Evolutionary conservation across 441 rosid species (phyloP).

Genomic region (Capsella rubella): DNA sequence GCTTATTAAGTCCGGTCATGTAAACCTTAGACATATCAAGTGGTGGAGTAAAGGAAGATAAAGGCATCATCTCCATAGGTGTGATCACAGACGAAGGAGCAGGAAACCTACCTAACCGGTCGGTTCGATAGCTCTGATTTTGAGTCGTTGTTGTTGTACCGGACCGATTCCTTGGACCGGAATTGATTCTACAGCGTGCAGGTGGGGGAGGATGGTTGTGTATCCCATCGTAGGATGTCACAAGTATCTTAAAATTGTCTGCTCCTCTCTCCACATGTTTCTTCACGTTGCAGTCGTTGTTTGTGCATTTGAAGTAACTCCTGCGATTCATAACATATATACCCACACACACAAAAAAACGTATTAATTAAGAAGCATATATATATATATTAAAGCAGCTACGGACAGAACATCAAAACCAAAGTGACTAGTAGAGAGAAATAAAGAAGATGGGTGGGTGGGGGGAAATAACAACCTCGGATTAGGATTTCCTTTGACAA

Average conservation of each 20-base stretch:
- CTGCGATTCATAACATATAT: constrained; percentile 18
- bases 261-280: constrained; percentile 47
- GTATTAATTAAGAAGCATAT: background rate
- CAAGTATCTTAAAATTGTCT: constrained; percentile 2
- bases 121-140: background rate
- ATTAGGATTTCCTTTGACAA: constrained; percentile 39
- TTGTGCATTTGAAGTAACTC: constrained; percentile 40
- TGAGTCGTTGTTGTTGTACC: constrained; percentile 17
- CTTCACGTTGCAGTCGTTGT: constrained; percentile 21
- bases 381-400: too few relatives aligned
- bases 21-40: constrained; percentile 10
- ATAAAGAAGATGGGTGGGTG: background rate
- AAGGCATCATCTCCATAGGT: background rate
- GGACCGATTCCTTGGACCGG: background rate
- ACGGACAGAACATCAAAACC: too few relatives aligned
- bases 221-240: constrained; percentile 37
- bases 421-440: background rate
- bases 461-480: constrained; percentile 20
- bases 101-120: background rate
- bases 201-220: constrained; percentile 33
- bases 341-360: background rate
- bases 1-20: constrained; percentile 27
- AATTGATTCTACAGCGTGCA: background rate
- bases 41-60: background rate
- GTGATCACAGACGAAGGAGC: background rate